Conservation (phyloP, 148 eudicot species). For the Amaranthus cruentus region DNA sequence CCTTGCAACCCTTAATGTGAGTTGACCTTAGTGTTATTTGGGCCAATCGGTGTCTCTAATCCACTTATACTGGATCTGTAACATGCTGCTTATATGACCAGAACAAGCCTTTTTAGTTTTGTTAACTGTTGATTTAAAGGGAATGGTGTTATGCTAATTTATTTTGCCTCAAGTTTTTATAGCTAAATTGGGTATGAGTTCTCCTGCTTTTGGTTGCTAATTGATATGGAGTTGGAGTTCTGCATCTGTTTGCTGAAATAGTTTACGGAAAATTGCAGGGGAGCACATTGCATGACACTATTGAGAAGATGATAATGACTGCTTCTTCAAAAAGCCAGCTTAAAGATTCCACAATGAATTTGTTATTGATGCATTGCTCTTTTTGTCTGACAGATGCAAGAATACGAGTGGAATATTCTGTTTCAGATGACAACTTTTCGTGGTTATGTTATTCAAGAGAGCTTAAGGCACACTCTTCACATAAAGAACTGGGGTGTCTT, state of each 20-base stretch:
- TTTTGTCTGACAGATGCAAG: slow-evolving; percentile 49
- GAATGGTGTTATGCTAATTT: neutral
- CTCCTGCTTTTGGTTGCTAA: neutral
- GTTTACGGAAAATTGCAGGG: slow-evolving; percentile 53
- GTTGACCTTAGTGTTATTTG: neutral
- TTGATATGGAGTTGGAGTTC: slow-evolving; percentile 5
- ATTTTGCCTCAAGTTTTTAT: neutral
- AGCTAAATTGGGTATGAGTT: neutral
- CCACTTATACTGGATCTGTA: neutral
- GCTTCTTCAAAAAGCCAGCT: slow-evolving; percentile 28
- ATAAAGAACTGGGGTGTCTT: slow-evolving; percentile 32
- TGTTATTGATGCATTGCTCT: slow-evolving; percentile 42
- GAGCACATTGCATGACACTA: slow-evolving; percentile 50
- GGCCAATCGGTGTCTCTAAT: neutral
- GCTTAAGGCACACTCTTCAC: slow-evolving; percentile 38
- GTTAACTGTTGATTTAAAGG: neutral
- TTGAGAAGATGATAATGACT: slow-evolving; percentile 45
- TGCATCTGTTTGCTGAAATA: slow-evolving; percentile 6
- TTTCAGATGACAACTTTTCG: slow-evolving; percentile 35
- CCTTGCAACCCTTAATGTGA: neutral
- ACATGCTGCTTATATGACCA: no score
- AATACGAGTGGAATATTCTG: slow-evolving; percentile 47
- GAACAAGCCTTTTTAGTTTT: neutral
- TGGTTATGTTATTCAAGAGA: slow-evolving; percentile 37
- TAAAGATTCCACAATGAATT: slow-evolving; percentile 39